Base-by-base conservation (phyloP, 768 basidiomycete genomes). In the Leccinum sublutescens region DNA sequence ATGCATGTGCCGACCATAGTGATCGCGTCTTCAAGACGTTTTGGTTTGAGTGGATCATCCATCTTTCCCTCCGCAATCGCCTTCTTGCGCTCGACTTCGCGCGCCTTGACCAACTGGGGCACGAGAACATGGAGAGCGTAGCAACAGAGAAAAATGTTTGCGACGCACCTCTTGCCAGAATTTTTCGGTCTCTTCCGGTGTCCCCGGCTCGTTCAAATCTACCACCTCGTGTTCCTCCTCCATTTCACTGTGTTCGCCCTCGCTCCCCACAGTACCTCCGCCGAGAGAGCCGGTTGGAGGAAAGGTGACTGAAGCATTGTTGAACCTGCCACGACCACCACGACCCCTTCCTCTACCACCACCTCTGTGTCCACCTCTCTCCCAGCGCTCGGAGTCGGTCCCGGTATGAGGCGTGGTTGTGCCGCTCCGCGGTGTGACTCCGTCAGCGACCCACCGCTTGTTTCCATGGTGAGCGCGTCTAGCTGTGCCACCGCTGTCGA, bases 1-100 rank as follows among this genome's bases (percentile, higher is more conserved):
- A 80, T 75, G 68, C 96, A 98, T 1, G 93, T 95, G 23, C 95
- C 95, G 14, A 91, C 84, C 71, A 98, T 88, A n/a, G 88, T 88
- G 56, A 95, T 94, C 17, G 95, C 95, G 63, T 96, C 88, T 64
- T 91, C 91, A 2, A 97, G 80, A 14, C 88, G 81, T 68, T 89
- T 88, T 2, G 89, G 86, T 10, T 87, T 86, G 45, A 82, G 68
- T 0, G 94, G 95, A 68, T 93, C 93, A 62, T 92, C 89, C 84
- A 97, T 94, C 68, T 90, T 87, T 6, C 93, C 93, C 36, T 88
- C 84, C 1, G 85, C 80, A 55, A 97, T 94, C 15, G 89, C 89
- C 51, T 75, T 79, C 71, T 86, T 87, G 53, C 85, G 78, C 68
- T 92, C 91, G 3, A 71, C 68, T 66, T 93, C 89, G 52, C 91